A percentile compares a stretch with the other conserved stretches of the same genome.
phyloP scores from a whole-genome alignment of 805 yeast genomes.

The Hanseniaspora osmophila region DNA sequence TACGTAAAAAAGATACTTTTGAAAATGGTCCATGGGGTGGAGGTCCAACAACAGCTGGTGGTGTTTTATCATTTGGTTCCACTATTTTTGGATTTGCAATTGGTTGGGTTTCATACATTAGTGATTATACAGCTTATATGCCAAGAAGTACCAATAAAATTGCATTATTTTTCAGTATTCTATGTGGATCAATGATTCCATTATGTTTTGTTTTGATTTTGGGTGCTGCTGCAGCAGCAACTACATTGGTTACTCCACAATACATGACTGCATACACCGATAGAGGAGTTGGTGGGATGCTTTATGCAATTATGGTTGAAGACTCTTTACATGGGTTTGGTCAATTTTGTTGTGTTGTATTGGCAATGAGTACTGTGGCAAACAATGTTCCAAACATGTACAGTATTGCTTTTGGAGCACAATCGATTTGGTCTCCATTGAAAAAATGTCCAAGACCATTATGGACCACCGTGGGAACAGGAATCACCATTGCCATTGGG shows the following conservation, averaged over 20 bases:
- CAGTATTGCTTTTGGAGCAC: conserved; percentile 75
- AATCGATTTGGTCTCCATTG: conserved; percentile 64
- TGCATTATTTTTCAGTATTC: conserved; percentile 50
- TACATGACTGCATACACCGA: conserved; percentile 38
- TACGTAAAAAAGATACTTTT: conserved; percentile 54
- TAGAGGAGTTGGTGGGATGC: conserved; percentile 64
- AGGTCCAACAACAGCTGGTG: conserved; percentile 62
- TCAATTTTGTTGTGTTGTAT: conserved; percentile 70
- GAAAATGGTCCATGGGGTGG: conserved; percentile 33
- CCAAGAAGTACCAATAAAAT: conserved; percentile 44
- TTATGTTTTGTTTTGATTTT: conserved; percentile 55
- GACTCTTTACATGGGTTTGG: conserved; percentile 82
- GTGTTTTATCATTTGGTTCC: conserved; percentile 71
- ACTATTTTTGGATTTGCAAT: conserved; percentile 78
- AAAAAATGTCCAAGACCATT: conserved; percentile 62
- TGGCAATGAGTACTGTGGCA: conserved; percentile 75
- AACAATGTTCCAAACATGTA: conserved; percentile 90
- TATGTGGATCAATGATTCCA: conserved; percentile 52
- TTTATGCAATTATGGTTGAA: conserved; percentile 61
- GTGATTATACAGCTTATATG: conserved; percentile 85
- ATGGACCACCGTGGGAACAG: conserved; percentile 71
- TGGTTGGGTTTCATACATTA: conserved; percentile 91
- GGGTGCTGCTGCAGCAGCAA: conserved; percentile 80
- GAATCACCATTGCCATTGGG: conserved; percentile 65
- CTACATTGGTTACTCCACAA: conserved; percentile 32